Evolutionary conservation across 1,284 basidiomycete species (phyloP).

Genomic region (Schizophyllum amplum): DNA sequence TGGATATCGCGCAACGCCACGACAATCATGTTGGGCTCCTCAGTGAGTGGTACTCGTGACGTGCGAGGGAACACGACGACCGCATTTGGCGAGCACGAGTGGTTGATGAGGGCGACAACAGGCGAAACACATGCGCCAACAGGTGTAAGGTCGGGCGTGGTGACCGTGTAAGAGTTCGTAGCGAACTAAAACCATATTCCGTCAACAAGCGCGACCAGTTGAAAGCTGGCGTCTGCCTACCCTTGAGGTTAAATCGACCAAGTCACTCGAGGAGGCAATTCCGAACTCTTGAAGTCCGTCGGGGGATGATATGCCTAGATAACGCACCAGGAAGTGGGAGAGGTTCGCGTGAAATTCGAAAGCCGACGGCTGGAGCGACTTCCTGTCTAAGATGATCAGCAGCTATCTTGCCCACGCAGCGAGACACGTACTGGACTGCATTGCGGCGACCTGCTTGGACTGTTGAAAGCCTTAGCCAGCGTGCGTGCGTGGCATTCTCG

Average conservation of each 20-base stretch:
- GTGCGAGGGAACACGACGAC: constrained; percentile 78
- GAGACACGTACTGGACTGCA: constrained; percentile 66
- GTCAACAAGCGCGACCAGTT: neutral
- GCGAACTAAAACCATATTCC: constrained; percentile 48
- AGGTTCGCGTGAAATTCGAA: constrained; percentile 56
- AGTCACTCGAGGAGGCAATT: constrained; percentile 45
- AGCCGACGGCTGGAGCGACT: constrained; percentile 36
- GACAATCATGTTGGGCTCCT: constrained; percentile 64
- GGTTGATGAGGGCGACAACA: constrained; percentile 76
- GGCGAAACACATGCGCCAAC: constrained; percentile 81
- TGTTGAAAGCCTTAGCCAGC: too few species aligned
- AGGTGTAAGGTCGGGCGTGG: constrained; percentile 65
- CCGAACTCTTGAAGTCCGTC: constrained; percentile 50
- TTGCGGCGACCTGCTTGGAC: constrained; percentile 55
- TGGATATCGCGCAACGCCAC: constrained; percentile 60
- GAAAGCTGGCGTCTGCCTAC: constrained; percentile 29
- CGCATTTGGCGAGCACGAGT: constrained; percentile 87
- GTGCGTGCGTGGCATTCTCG: too few species aligned
- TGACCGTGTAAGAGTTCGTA: constrained; percentile 84
- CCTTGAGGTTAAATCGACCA: constrained; percentile 66
- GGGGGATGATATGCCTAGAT: constrained; percentile 49
- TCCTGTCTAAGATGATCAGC: constrained; percentile 33
- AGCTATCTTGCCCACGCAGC: neutral
- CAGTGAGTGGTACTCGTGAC: constrained; percentile 18
- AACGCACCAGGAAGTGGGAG: constrained; percentile 63